Percentiles rank a stretch among this genome's conserved stretches.
phyloP scores from a whole-genome alignment of 2,329 filamentous ascomycete genomes.

The Penicillium sp. region DNA sequence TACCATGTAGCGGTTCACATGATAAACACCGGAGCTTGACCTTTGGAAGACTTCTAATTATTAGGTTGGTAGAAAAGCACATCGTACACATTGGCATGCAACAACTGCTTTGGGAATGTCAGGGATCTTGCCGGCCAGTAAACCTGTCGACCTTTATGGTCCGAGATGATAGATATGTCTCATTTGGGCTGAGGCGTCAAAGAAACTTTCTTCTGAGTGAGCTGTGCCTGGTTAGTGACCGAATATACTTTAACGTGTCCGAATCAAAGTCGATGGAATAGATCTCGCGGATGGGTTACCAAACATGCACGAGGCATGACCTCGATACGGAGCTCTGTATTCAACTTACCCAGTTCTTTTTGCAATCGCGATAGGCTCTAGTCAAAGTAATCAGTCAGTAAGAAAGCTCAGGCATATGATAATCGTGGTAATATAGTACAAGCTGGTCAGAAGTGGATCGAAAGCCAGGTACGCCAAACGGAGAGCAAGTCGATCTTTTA shows the following conservation, averaged over 20 bases:
- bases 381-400: conserved; percentile 6
- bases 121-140: neutral
- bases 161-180: neutral
- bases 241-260: neutral
- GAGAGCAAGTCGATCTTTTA: neutral
- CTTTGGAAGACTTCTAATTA: neutral
- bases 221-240: conserved; percentile 1
- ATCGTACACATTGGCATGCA: neutral
- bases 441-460: neutral
- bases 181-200: neutral
- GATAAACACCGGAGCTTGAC: neutral
- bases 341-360: conserved; percentile 75
- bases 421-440: neutral
- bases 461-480: neutral
- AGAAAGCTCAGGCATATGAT: neutral
- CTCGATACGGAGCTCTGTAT: neutral
- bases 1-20: neutral
- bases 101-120: neutral
- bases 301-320: neutral
- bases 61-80: neutral
- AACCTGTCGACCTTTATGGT: neutral
- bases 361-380: conserved; percentile 88
- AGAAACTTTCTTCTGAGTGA: conserved; percentile 8
- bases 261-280: neutral
- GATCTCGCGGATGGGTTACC: neutral